phyloP scores from a whole-genome alignment of 176 grass and related monocot genomes.

The Zoysia japonica region DNA sequence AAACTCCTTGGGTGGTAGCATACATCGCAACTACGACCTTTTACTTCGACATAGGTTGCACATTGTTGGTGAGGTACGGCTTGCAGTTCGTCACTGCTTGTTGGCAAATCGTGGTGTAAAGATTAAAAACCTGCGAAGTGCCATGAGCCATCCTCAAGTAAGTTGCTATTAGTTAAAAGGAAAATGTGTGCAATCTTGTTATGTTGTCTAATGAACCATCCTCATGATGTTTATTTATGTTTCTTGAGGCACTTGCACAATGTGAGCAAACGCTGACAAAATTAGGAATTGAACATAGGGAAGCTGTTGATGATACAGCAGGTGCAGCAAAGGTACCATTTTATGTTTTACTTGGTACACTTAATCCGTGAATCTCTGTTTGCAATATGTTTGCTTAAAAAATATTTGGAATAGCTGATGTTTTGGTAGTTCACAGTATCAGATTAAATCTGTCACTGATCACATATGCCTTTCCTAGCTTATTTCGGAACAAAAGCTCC shows the following conservation, averaged over 20 bases:
- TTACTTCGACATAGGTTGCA: conserved; percentile 69
- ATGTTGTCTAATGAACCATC: background rate
- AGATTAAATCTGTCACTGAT: conserved; percentile 23
- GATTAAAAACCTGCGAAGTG: conserved; percentile 50
- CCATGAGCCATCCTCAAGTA: conserved; percentile 86
- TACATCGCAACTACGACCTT: conserved; percentile 86
- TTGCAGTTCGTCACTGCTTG: conserved; percentile 66
- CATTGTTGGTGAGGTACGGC: conserved; percentile 70
- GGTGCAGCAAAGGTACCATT: conserved; percentile 73
- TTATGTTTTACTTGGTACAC: background rate
- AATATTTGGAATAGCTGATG: background rate
- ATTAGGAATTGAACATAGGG: conserved; percentile 66
- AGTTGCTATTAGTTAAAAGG: background rate
- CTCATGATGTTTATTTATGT: background rate
- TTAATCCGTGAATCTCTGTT: background rate
- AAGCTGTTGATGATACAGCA: conserved; percentile 89
- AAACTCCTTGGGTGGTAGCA: conserved; percentile 81
- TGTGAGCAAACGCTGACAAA: conserved; percentile 78
- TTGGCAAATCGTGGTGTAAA: conserved; percentile 61
- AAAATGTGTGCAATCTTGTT: background rate
- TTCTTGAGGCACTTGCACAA: conserved; percentile 71
- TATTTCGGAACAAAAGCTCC: conserved; percentile 62
- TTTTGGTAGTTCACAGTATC: background rate
- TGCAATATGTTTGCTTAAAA: background rate
- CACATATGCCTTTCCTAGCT: conserved; percentile 42